Base-by-base conservation (phyloP, 2,329 filamentous ascomycete species). In the Aureobasidium sp. region DNA sequence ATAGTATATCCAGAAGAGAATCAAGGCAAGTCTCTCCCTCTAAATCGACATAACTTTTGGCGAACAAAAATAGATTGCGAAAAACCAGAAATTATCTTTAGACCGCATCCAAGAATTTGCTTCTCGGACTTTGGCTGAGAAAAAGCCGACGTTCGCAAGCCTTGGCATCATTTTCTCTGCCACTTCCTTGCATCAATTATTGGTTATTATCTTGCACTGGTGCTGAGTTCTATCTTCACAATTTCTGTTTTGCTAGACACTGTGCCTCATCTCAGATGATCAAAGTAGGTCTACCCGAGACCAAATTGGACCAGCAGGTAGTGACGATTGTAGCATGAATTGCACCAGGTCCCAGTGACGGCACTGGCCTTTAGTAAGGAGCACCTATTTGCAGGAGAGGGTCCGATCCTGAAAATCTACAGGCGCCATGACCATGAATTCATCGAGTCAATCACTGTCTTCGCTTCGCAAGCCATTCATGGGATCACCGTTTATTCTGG, bases 381-480 rank as follows among this genome's bases (percentile, higher is more conserved):
- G 13, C 67, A 75, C 62, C 64, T 79, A 20, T 67, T 80, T 41
- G 70, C 74, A 32, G 78, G 76, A 29, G 74, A 79, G 67, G 78
- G 78, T 29, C 71, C 73, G n/a, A 70, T 70, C 62, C 59, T 80
- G 52, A 72, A 68, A 44, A 71, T 77, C 48, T 77, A 78, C 66
- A 62, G 71, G 51, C 65, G 68, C 48, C 63, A 67, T 34, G 65
- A 66, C 37, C 69, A 67, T 20, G 37, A n/a, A 3, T 64, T 65
- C 17, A 55, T 72, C n/a, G 41, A 69, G 70, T 53, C 69, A 82
- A 55, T 61, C 8, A 73, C 73, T 27, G 74, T 91, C 34, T 92
- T 94, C 69, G 69, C 74, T 17, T 79, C 80, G n/a, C 89, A 93
- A 71, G 78, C 84, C 3, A 84, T 94, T 56, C 90, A 94, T 72